phyloP scores from a whole-genome alignment of 1,139 yeast genomes.

The Protomyces inundatus region DNA sequence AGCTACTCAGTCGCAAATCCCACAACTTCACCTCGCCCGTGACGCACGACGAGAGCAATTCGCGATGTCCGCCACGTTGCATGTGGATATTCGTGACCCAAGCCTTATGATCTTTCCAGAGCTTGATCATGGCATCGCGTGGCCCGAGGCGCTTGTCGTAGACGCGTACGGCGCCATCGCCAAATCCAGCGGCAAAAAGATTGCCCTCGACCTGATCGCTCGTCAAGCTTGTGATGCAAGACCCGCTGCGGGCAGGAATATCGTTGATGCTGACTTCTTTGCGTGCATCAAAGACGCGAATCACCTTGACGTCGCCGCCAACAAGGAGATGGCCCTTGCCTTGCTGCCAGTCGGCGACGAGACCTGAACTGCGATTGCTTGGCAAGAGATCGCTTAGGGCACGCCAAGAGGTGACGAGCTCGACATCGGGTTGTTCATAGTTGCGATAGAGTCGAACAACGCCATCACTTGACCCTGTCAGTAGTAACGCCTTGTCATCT shows the following conservation, averaged over 20 bases:
- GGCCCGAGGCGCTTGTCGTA: slow-evolving; percentile 85
- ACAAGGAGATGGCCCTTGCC: slow-evolving; percentile 84
- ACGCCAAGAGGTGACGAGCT: slow-evolving; percentile 84
- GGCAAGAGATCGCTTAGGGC: slow-evolving; percentile 78
- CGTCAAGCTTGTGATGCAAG: slow-evolving; percentile 82
- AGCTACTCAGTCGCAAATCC: slow-evolving; percentile 76
- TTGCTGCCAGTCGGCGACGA: slow-evolving; percentile 95
- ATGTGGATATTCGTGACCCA: slow-evolving; percentile 78
- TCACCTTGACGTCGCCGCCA: slow-evolving; percentile 91
- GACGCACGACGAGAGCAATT: slow-evolving; percentile 70
- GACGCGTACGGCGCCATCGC: slow-evolving; percentile 84
- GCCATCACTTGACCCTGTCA: slow-evolving; percentile 92
- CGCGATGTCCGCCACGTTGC: slow-evolving; percentile 96
- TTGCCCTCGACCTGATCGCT: slow-evolving; percentile 97
- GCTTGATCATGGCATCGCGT: slow-evolving; percentile 76
- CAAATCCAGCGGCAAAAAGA: slow-evolving; percentile 83
- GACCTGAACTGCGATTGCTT: slow-evolving; percentile 76
- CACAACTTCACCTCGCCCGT: slow-evolving; percentile 82
- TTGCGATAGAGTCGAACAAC: slow-evolving; percentile 78
- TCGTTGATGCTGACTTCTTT: slow-evolving; percentile 80
- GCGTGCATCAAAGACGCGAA: slow-evolving; percentile 95
- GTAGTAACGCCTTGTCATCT: slow-evolving; percentile 77
- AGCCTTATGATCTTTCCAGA: slow-evolving; percentile 62
- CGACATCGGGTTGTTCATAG: slow-evolving; percentile 55
- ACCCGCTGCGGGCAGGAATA: slow-evolving; percentile 84